Evolutionary conservation across 371 early-diverging fungal genomes (phyloP), one percentile per base, ranked within the genome.

Genomic region (Mucor plumbeus): DNA sequence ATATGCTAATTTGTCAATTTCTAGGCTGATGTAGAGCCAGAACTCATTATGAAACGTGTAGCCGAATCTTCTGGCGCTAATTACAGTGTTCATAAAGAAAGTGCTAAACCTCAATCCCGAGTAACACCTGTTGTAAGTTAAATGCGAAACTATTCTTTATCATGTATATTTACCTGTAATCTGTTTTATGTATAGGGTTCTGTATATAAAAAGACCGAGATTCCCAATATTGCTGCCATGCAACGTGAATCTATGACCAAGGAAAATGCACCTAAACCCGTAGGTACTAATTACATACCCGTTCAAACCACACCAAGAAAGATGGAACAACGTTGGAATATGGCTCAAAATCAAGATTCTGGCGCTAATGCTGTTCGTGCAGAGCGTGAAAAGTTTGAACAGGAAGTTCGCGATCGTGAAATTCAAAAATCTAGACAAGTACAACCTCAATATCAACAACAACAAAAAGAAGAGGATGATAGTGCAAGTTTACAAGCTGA

Each of bases 51-150:
- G 92, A 91, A 92, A 75, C 89, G 93, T 68, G 88, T 95, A 38
- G 73, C 85, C 35, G 92, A 94, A 67, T 89, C 92, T 38, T 90
- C 94, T 6, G 97, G 97, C 2, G 91, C 97, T 7, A 95, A 95
- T 68, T 97, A 97, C 74, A 91, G 93, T 61, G 79, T 90, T 61
- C 93, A 95, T 72, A 85, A 91, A 68, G 87, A 88, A 60, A 65
- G 78, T 13, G 68, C 77, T 5, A 71, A 76, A 63, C 68, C 76
- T 31, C 81, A 78, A 60, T 73, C 83, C 26, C 71, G 73, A 43
- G 74, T 80, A 1, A 76, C 71, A 15, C 87, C 86, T 40, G 86
- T 86, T 50, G 85, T 88, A 85, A 65, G 76, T 68, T 36, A 31
- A 47, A 55, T 38, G 15, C 44, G 17, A 38, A 3, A 7, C 38